A percentile compares a stretch with the other conserved stretches of the same genome.
Evolutionary conservation across 495 filamentous ascomycete species (phyloP).

Genomic region (Penicillium egyptiacum): DNA sequence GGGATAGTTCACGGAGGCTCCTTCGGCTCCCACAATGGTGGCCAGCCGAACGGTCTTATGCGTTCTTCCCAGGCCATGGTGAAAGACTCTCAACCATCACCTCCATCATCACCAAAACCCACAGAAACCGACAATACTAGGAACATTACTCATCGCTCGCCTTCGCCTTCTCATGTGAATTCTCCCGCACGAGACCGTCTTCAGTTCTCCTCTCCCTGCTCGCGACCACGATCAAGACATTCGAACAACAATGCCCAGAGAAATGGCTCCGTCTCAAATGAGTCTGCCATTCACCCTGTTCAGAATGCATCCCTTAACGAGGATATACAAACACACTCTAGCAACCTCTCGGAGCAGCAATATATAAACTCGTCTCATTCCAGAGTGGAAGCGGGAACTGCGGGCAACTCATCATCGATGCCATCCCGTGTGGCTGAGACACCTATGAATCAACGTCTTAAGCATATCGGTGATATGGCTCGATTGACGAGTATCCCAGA

Average conservation of each 20-base stretch:
- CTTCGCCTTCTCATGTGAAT: conserved; percentile 15
- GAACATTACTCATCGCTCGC: background rate
- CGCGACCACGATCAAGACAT: conserved; percentile 9
- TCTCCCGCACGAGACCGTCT: conserved; percentile 33
- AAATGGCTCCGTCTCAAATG: conserved; percentile 5
- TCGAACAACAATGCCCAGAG: background rate
- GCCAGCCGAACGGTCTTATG: conserved; percentile 13
- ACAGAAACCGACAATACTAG: background rate
- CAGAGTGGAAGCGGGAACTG: conserved; percentile 11
- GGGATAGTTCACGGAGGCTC: conserved; percentile 1
- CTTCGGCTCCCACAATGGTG: conserved; percentile 5
- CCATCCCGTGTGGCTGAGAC: conserved; percentile 45
- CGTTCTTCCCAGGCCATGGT: conserved; percentile 44
- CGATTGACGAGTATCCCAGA: conserved; percentile 43
- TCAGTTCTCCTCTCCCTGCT: conserved; percentile 29
- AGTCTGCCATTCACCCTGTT: background rate
- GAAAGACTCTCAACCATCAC: conserved; percentile 51
- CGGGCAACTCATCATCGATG: conserved; percentile 42
- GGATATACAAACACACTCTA: conserved; percentile 16
- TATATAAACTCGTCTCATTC: conserved; percentile 1
- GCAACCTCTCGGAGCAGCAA: conserved; percentile 12
- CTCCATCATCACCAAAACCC: conserved; percentile 18
- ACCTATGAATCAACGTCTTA: conserved; percentile 34
- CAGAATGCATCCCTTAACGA: conserved; percentile 15
- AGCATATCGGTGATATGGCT: conserved; percentile 28